A percentile compares a stretch with the other conserved stretches of the same genome.
phyloP scores from a whole-genome alignment of 495 filamentous ascomycete species.

The Penicillium riverlandense region DNA sequence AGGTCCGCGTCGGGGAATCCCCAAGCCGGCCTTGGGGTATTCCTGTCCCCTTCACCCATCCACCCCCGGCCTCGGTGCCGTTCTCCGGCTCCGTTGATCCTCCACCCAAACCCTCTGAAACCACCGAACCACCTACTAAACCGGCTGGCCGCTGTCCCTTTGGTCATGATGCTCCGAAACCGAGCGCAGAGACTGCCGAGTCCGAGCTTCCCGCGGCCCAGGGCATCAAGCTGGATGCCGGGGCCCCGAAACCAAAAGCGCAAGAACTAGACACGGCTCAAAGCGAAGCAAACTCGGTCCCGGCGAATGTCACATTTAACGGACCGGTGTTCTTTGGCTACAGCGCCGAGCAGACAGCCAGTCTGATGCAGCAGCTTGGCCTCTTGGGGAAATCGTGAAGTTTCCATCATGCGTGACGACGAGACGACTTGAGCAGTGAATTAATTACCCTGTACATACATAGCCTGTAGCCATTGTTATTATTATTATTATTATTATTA shows the following conservation, averaged over 20 bases:
- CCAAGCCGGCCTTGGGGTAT: conserved; percentile 91
- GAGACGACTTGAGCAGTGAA: conserved; percentile 6
- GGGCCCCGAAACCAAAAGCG: conserved; percentile 4
- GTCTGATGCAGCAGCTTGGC: conserved; percentile 53
- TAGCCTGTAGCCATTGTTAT: no score
- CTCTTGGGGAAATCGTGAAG: conserved; percentile 4
- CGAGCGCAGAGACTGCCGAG: conserved; percentile 7
- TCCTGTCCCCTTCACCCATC: conserved; percentile 54
- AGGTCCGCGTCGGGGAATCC: conserved; percentile 80
- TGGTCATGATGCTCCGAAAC: conserved; percentile 30
- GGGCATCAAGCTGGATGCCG: conserved; percentile 2
- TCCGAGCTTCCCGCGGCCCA: conserved; percentile 5
- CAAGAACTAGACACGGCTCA: conserved; percentile 3
- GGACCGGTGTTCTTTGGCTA: conserved; percentile 90
- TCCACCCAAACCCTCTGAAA: no score
- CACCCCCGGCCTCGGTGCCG: conserved; percentile 12
- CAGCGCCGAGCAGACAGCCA: conserved; percentile 67
- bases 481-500: no score
- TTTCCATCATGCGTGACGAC: conserved; percentile 6
- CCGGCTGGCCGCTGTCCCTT: conserved; percentile 42
- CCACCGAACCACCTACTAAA: neutral
- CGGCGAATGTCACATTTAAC: conserved; percentile 67
- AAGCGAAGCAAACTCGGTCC: conserved; percentile 5
- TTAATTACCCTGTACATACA: neutral
- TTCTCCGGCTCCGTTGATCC: conserved; percentile 8